A percentile compares a stretch with the other conserved stretches of the same genome.
Conservation (phyloP, 805 yeast species). For the Lipomyces kockii region DNA sequence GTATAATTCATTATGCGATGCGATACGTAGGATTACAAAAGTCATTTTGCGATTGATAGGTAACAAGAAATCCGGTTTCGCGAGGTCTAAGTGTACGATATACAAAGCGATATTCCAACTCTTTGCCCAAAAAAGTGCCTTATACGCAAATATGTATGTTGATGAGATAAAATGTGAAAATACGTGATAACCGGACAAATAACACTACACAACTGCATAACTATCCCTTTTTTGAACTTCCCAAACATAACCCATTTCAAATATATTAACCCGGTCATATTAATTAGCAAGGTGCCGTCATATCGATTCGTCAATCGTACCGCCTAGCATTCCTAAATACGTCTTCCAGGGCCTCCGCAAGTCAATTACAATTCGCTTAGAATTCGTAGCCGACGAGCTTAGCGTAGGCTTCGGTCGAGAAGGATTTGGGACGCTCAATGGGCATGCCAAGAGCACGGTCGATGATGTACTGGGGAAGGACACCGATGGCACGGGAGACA, state of each 20-base stretch:
- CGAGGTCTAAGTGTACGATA: background rate
- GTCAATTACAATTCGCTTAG: conserved; percentile 10
- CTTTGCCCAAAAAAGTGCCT: background rate
- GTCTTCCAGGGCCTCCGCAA: background rate
- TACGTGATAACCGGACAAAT: background rate
- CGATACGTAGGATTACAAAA: background rate
- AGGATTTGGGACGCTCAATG: conserved; percentile 88
- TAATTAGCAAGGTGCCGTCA: background rate
- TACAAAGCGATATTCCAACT: background rate
- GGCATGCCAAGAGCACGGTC: conserved; percentile 83
- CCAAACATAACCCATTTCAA: background rate
- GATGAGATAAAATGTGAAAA: no score
- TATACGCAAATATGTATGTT: background rate
- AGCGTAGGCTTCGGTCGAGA: conserved; percentile 90
- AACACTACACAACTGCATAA: background rate
- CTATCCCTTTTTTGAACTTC: background rate
- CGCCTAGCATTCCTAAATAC: background rate
- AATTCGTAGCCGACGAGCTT: conserved; percentile 57
- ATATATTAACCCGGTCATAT: background rate
- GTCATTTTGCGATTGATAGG: background rate
- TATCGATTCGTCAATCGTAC: background rate
- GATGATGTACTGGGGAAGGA: conserved; percentile 79
- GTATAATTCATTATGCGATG: background rate
- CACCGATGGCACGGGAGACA: conserved; percentile 87
- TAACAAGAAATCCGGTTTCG: background rate